Evolutionary conservation across 352 stramenopile genomes (phyloP).

Genomic region (Phytophthora hibernalis): DNA sequence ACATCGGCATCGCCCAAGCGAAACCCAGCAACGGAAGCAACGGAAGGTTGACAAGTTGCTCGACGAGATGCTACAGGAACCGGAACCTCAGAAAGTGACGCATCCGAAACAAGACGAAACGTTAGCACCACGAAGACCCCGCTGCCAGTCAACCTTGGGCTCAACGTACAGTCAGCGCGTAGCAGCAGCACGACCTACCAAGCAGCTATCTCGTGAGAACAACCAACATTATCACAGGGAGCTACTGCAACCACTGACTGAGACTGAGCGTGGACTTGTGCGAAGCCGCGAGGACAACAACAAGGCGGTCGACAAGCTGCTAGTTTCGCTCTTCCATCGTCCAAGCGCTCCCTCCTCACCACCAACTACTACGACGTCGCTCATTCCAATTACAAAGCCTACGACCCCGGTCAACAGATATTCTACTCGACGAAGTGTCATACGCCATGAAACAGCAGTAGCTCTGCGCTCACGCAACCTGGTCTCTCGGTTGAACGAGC

Average conservation of each 20-base stretch:
- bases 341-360: slow-evolving; percentile 16
- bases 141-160: slow-evolving; percentile 37
- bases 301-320: slow-evolving; percentile 51
- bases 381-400: slow-evolving; percentile 11
- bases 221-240: slow-evolving; percentile 19
- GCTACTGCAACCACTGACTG: slow-evolving; percentile 24
- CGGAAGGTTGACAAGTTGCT: slow-evolving; percentile 58
- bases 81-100: slow-evolving; percentile 2
- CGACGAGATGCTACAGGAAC: slow-evolving; percentile 28
- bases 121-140: slow-evolving; percentile 30
- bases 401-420: slow-evolving; percentile 27
- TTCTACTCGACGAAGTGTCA: slow-evolving; percentile 49
- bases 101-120: slow-evolving; percentile 22
- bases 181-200: slow-evolving; percentile 27
- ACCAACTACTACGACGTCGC: slow-evolving; percentile 4
- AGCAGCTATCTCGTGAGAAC: slow-evolving; percentile 10
- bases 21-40: slow-evolving; percentile 48
- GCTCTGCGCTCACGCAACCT: slow-evolving; percentile 62
- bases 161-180: slow-evolving; percentile 57
- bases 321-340: slow-evolving; percentile 48
- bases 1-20: slow-evolving; percentile 54
- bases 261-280: slow-evolving; percentile 42
- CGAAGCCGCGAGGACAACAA: slow-evolving; percentile 48
- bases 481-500: slow-evolving; percentile 59
- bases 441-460: slow-evolving; percentile 60